Evolutionary conservation across 345 rosid genomes (phyloP).

Genomic region (Gossypium sturtianum): DNA sequence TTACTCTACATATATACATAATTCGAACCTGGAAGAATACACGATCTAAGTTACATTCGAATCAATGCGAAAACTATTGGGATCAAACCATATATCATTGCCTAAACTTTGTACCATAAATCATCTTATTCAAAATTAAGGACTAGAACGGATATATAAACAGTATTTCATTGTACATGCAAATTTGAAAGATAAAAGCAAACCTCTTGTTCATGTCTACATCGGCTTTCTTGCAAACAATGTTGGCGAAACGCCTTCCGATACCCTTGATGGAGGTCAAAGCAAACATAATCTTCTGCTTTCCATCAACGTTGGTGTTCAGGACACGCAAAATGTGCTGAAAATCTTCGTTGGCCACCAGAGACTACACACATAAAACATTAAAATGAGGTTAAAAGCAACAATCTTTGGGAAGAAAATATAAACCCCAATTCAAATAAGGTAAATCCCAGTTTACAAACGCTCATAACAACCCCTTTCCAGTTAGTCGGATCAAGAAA

Average conservation of each 20-base stretch:
- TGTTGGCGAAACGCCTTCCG: constrained; percentile 79
- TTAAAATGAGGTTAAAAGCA: neutral
- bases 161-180: neutral
- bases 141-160: no score
- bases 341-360: constrained; percentile 80
- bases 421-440: neutral
- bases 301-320: constrained; percentile 88
- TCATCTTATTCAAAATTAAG: neutral
- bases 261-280: constrained; percentile 91
- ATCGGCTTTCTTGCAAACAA: constrained; percentile 94
- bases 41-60: neutral
- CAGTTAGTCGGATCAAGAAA: neutral
- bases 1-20: neutral
- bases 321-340: constrained; percentile 93
- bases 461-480: neutral
- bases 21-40: neutral
- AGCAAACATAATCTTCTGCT: constrained; percentile 89
- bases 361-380: constrained; percentile 41
- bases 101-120: neutral
- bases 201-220: constrained; percentile 96
- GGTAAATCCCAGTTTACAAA: neutral
- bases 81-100: neutral
- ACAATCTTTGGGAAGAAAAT: neutral
- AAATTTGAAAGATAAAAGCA: neutral
- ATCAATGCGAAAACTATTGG: no score